Evolutionary conservation across 768 basidiomycete species (phyloP).

Genomic region (Rhizopogon vesiculosus): DNA sequence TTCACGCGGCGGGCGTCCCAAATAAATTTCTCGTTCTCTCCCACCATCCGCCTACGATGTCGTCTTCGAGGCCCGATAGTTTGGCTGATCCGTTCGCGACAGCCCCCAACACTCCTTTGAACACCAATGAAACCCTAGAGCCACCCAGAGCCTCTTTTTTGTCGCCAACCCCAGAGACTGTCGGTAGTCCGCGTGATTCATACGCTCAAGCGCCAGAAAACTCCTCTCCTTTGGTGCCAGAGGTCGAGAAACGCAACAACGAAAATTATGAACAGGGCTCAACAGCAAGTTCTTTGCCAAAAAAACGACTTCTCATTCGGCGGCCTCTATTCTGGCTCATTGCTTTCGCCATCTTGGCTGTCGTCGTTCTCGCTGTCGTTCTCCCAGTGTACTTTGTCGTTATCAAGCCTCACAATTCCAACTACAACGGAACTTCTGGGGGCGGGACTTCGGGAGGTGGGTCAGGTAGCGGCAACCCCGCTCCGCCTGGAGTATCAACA

Average conservation of each 20-base stretch:
- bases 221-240: conserved; percentile 19
- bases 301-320: conserved; percentile 13
- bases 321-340: conserved; percentile 25
- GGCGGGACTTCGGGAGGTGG: conserved; percentile 2
- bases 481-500: conserved; percentile 10
- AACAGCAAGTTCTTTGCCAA: background rate
- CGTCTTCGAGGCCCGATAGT: conserved; percentile 16
- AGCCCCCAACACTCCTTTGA: conserved; percentile 7
- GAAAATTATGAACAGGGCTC: conserved; percentile 4
- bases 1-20: background rate
- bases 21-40: background rate
- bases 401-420: conserved; percentile 18
- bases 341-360: conserved; percentile 20
- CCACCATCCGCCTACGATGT: background rate
- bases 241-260: conserved; percentile 11
- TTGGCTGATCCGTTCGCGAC: conserved; percentile 10
- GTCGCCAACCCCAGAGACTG: conserved; percentile 14
- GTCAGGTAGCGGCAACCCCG: conserved; percentile 6
- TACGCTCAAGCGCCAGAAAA: conserved; percentile 16
- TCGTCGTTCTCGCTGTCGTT: conserved; percentile 32
- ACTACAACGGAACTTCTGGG: background rate
- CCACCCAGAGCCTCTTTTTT: conserved; percentile 24
- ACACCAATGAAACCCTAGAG: conserved; percentile 1
- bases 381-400: conserved; percentile 35
- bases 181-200: conserved; percentile 18